A percentile compares a stretch with the other conserved stretches of the same genome.
phyloP scores from a whole-genome alignment of 495 filamentous ascomycete genomes.

The Annulohypoxylon maeteangense region DNA sequence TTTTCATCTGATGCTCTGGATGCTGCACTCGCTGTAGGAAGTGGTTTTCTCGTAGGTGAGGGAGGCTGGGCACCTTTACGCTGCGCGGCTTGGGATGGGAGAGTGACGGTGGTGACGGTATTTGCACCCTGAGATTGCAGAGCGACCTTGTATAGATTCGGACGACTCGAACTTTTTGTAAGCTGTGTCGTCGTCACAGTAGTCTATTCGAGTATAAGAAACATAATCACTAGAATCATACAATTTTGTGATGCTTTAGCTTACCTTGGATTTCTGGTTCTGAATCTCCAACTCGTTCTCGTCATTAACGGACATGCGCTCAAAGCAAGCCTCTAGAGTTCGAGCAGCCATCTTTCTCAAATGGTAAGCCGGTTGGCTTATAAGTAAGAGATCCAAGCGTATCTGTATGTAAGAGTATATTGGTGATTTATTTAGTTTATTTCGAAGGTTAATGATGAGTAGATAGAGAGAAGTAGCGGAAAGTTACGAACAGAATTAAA shows the following conservation, averaged over 20 bases:
- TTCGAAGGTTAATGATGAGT: not conserved
- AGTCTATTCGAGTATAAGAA: slow-evolving; percentile 55
- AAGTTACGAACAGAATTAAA: not conserved
- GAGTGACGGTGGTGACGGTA: slow-evolving; percentile 68
- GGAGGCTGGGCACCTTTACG: slow-evolving; percentile 48
- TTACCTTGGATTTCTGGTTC: slow-evolving; percentile 74
- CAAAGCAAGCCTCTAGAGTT: slow-evolving; percentile 79
- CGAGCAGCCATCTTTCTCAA: slow-evolving; percentile 57
- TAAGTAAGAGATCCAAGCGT: not conserved
- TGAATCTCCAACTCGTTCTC: slow-evolving; percentile 77
- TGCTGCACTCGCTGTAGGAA: slow-evolving; percentile 51
- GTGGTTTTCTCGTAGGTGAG: slow-evolving; percentile 51
- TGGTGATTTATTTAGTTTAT: not conserved
- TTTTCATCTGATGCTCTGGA: slow-evolving; percentile 64
- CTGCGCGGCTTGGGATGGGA: slow-evolving; percentile 74
- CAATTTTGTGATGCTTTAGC: slow-evolving; percentile 11
- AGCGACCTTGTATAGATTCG: slow-evolving; percentile 83
- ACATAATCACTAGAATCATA: not conserved
- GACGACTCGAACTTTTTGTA: slow-evolving; percentile 68
- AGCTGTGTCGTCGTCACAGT: slow-evolving; percentile 67
- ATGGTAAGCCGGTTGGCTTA: not conserved
- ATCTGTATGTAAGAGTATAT: not conserved
- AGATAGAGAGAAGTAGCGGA: not conserved
- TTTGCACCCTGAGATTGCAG: slow-evolving; percentile 73
- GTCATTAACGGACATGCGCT: slow-evolving; percentile 83